phyloP scores from a whole-genome alignment of 164 flowering plant genomes.

The Vitis riparia region DNA sequence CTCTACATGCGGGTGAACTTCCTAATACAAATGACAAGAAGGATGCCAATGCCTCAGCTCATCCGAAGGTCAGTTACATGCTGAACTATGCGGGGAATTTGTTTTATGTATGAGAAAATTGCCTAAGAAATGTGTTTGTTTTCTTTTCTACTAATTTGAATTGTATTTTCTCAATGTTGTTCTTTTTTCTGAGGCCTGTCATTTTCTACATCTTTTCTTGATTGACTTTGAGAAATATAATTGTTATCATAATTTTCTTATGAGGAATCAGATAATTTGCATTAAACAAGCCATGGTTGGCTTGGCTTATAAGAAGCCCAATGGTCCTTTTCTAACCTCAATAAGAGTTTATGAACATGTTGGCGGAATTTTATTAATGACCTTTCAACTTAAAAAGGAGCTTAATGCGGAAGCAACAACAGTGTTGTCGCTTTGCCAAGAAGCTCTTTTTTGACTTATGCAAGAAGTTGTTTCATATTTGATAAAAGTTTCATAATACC shows the following conservation, averaged over 20 bases:
- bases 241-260: neutral
- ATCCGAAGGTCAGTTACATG: conserved; percentile 24
- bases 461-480: too few species aligned
- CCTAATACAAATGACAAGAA: conserved; percentile 22
- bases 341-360: too few species aligned
- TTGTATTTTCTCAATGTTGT: neutral
- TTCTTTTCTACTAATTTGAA: neutral
- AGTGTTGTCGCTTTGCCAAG: too few species aligned
- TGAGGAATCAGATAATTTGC: neutral
- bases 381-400: too few species aligned
- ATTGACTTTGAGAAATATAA: neutral
- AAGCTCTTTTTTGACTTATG: too few species aligned
- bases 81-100: neutral
- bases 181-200: neutral
- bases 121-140: neutral
- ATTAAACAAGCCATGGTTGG: too few species aligned
- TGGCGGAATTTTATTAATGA: too few species aligned
- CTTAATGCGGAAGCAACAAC: too few species aligned
- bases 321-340: too few species aligned
- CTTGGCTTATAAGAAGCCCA: too few species aligned
- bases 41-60: conserved; percentile 20
- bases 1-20: conserved; percentile 18
- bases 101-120: too few species aligned
- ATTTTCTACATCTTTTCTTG: neutral
- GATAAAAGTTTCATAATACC: too few species aligned